Evolutionary conservation across 495 filamentous ascomycete genomes (phyloP), one percentile per base, ranked within the genome.

Genomic region (Trichoderma gamsii): DNA sequence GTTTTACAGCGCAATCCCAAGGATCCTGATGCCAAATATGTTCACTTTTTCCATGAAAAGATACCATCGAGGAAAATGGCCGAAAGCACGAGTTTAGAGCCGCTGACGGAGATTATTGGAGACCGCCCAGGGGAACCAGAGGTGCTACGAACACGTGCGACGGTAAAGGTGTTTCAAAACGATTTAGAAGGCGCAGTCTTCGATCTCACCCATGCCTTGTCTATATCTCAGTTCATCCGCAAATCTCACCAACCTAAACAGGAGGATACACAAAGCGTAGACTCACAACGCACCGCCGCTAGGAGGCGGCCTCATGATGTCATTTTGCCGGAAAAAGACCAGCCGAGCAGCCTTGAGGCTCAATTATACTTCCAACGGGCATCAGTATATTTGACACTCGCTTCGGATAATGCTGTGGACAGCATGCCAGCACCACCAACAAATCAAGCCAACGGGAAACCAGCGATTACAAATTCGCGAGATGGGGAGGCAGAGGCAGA

Each of bases 31-130:
- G 90, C 89, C 38, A 89, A 89, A 70, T 93, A 93, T 69, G 90
- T 93, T 4, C 89, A 93, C 71, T 93, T 93, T 77, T 93, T 93
- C 74, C 90, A 93, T 77, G 91, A 93, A 73, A 93, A 92, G 80
- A 93, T 93, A 49, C 90, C 90, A 1, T 88, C 85, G 15, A 80
- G 90, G 32, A 88, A 90, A 77, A 82, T 93, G 70, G 90, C 87
- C 63, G 85, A 92, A 71, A 90, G 82, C 74, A 92, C 90, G 7
- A 86, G 83, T 51, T 77, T 92, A 32, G 76, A 81, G 56, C 81
- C 84, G 1, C 76, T 93, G 69, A 80, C 90, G 76, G 83, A 90
- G 63, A 84, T 92, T 56, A 88, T 91, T 56, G 77, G 77, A 16
- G 84, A 85, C 38, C 76, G 83, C 16, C 87, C 89, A 13, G 79